Evolutionary conservation across 306 rosid genomes (phyloP).

Genomic region (Geum urbanum): DNA sequence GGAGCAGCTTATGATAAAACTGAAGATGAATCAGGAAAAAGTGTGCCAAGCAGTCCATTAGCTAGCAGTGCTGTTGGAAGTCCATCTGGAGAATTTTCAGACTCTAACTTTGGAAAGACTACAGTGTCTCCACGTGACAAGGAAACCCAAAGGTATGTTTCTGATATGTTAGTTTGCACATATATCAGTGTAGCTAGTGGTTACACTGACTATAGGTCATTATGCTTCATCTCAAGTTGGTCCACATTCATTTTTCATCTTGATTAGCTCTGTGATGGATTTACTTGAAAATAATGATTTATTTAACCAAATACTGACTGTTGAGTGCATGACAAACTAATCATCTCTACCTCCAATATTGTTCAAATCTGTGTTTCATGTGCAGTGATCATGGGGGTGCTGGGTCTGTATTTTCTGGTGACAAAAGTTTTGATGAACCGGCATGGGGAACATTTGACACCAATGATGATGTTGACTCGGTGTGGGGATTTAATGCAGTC

Average conservation of each 20-base stretch:
- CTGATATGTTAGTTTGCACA: conserved; percentile 13
- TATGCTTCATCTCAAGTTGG: neutral
- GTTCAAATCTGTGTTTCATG: conserved; percentile 21
- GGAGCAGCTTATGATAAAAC: conserved; percentile 56
- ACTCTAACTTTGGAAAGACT: conserved; percentile 51
- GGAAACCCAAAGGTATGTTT: conserved; percentile 67
- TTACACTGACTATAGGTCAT: neutral
- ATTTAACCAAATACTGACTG: neutral
- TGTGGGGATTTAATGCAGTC: conserved; percentile 75
- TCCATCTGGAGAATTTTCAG: conserved; percentile 56
- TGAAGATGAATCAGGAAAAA: conserved; percentile 55
- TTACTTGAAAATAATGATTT: neutral
- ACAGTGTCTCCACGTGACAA: conserved; percentile 54
- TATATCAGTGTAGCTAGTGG: conserved; percentile 11
- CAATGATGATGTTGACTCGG: conserved; percentile 79
- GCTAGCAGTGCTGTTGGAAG: conserved; percentile 66
- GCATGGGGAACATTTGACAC: conserved; percentile 83
- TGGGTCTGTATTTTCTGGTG: conserved; percentile 67
- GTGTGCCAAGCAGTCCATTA: conserved; percentile 73
- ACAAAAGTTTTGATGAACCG: conserved; percentile 67
- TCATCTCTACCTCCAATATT: neutral
- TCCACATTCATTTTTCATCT: neutral
- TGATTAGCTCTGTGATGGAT: neutral
- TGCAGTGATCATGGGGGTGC: conserved; percentile 63
- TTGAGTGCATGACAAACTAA: too few relatives aligned